Evolutionary conservation across 2,329 filamentous ascomycete species (phyloP).

Genomic region (Epichloe sibirici): DNA sequence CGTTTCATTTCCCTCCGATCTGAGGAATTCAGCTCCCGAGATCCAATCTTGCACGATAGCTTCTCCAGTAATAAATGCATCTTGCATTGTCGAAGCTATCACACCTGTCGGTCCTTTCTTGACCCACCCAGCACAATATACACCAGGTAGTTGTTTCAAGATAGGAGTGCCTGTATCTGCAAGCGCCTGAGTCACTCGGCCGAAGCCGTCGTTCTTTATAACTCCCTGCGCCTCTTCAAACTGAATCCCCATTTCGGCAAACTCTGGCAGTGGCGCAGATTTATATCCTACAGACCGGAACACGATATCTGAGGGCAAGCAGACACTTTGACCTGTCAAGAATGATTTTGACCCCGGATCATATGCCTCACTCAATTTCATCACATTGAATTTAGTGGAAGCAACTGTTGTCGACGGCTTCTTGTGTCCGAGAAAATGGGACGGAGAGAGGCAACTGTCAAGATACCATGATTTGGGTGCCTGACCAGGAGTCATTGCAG

Average conservation of each 20-base stretch:
- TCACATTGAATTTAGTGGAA: slow-evolving; percentile 56
- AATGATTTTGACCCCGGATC: slow-evolving; percentile 36
- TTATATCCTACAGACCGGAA: slow-evolving; percentile 96
- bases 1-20: slow-evolving; percentile 3
- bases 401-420: slow-evolving; percentile 39
- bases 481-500: slow-evolving; percentile 33
- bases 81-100: slow-evolving; percentile 90
- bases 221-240: slow-evolving; percentile 67
- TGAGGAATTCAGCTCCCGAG: slow-evolving; percentile 28
- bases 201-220: slow-evolving; percentile 70
- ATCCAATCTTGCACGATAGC: slow-evolving; percentile 70
- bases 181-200: slow-evolving; percentile 44
- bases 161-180: slow-evolving; percentile 20
- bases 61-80: slow-evolving; percentile 83
- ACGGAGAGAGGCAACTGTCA: slow-evolving; percentile 73
- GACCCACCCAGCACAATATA: slow-evolving; percentile 95
- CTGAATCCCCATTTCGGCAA: slow-evolving; percentile 59
- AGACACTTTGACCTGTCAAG: slow-evolving; percentile 35
- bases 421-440: slow-evolving; percentile 45
- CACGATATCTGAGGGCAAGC: slow-evolving; percentile 56
- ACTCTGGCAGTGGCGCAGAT: slow-evolving; percentile 62
- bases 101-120: slow-evolving; percentile 91
- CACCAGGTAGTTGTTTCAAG: slow-evolving; percentile 44
- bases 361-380: slow-evolving; percentile 41
- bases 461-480: slow-evolving; percentile 66